These are phyloP conservation scores for Solanum sejunctum DNA, from an alignment of 257 asterid species.

Conservation along the genomic window DNA sequence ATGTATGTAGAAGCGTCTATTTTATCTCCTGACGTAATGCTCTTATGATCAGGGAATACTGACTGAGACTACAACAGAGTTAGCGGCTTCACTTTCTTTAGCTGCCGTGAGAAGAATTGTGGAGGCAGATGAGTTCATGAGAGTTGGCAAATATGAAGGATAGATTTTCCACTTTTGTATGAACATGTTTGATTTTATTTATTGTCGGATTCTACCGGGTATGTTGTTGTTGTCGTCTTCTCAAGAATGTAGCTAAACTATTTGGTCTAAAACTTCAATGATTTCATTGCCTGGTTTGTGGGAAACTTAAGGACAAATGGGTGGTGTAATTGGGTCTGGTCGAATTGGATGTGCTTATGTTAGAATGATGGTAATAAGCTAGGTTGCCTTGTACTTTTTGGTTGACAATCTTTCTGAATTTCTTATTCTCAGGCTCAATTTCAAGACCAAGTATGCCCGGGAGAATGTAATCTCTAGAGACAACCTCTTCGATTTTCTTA, in stretches of 20 bases:
- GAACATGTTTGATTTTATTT: neutral
- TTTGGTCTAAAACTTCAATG: neutral
- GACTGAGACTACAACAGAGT: constrained; percentile 92
- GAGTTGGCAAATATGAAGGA: constrained; percentile 33
- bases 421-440: too few relatives aligned
- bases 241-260: neutral
- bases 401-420: too few relatives aligned
- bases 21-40: neutral
- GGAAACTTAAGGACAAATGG: constrained; percentile 95
- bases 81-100: constrained; percentile 85
- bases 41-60: constrained; percentile 58
- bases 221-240: neutral
- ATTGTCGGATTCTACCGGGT: neutral
- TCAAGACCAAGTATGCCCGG: too few relatives aligned
- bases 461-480: too few relatives aligned
- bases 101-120: constrained; percentile 92
- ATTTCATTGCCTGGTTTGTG: constrained; percentile 23
- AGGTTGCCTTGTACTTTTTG: neutral
- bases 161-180: constrained; percentile 71
- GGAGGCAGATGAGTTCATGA: constrained; percentile 96
- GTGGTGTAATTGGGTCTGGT: constrained; percentile 97
- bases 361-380: constrained; percentile 76
- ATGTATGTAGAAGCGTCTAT: neutral
- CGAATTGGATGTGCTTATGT: constrained; percentile 97
- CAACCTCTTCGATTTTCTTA: too few relatives aligned